A percentile compares a stretch with the other conserved stretches of the same genome.
Conservation (phyloP, 2,329 filamentous ascomycete genomes). For the Paecilomyces dactylethromorphus region DNA sequence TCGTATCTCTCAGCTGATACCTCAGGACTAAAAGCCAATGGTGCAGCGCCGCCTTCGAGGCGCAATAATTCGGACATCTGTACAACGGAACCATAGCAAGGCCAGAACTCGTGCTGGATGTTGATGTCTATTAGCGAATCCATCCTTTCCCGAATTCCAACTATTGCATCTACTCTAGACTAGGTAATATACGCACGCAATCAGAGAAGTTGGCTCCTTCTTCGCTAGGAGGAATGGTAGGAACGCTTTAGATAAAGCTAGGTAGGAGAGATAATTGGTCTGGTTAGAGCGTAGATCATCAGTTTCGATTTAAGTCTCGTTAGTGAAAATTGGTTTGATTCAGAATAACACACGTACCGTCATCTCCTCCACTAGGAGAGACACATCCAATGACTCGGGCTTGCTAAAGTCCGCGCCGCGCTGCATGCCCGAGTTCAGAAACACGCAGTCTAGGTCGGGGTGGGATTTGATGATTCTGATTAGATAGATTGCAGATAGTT, state of each 20-base stretch:
- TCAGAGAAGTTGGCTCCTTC: slow-evolving; percentile 35
- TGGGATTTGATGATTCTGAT: slow-evolving; percentile 32
- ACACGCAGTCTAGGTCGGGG: slow-evolving; percentile 46
- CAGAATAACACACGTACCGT: slow-evolving; percentile 7
- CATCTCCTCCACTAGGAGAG: slow-evolving; percentile 38
- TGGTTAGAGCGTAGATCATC: not conserved
- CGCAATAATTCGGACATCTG: slow-evolving; percentile 47
- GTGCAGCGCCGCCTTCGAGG: slow-evolving; percentile 50
- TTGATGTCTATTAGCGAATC: not conserved
- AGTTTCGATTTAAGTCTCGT: too few relatives aligned
- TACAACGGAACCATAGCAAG: slow-evolving; percentile 45
- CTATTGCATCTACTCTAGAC: not conserved
- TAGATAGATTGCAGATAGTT: too few relatives aligned
- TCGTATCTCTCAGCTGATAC: slow-evolving; percentile 43
- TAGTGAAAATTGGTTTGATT: too few relatives aligned
- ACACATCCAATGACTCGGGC: slow-evolving; percentile 41
- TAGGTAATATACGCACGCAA: slow-evolving; percentile 14
- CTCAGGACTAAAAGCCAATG: slow-evolving; percentile 48
- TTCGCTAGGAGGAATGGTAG: slow-evolving; percentile 44
- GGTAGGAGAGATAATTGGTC: slow-evolving; percentile 45
- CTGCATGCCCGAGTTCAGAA: slow-evolving; percentile 51
- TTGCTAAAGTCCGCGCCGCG: slow-evolving; percentile 44
- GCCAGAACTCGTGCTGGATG: slow-evolving; percentile 39
- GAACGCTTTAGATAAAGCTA: slow-evolving; percentile 46
- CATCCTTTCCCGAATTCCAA: not conserved